phyloP scores from a whole-genome alignment of 192 early-diverging fungal species.

The Chytriomyces sp. region DNA sequence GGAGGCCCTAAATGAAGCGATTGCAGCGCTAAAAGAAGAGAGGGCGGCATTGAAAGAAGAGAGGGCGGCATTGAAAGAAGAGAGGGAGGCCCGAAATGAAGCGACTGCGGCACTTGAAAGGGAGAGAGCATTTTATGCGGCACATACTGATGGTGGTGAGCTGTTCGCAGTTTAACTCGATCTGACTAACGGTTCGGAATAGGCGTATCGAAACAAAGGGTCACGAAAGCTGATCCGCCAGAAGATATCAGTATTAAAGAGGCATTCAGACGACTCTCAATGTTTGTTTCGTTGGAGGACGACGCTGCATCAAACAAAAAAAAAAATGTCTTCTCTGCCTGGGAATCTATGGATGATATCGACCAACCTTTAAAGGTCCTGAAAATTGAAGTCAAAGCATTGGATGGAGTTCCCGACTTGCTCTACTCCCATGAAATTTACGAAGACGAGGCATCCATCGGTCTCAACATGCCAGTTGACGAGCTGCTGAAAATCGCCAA shows the following conservation, averaged over 20 bases:
- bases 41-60: no score
- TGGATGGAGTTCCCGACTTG: slow-evolving; percentile 19
- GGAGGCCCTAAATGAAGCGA: no score
- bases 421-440: slow-evolving; percentile 27
- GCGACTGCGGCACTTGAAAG: no score
- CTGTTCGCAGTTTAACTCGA: no score
- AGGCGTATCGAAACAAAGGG: no score
- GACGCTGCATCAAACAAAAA: background rate
- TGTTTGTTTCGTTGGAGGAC: background rate
- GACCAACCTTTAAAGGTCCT: slow-evolving; percentile 20
- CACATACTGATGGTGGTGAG: no score
- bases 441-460: slow-evolving; percentile 12
- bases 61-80: no score
- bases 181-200: no score
- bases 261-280: slow-evolving; percentile 10
- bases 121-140: no score
- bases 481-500: slow-evolving; percentile 15
- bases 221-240: background rate
- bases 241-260: background rate
- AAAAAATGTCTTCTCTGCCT: slow-evolving; percentile 16
- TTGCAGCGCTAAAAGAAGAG: no score
- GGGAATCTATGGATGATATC: background rate
- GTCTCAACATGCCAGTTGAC: slow-evolving; percentile 28
- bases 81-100: no score
- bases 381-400: slow-evolving; percentile 4